Base-by-base conservation (phyloP, 164 flowering plant genomes). In the Warburgia ugandensis region DNA sequence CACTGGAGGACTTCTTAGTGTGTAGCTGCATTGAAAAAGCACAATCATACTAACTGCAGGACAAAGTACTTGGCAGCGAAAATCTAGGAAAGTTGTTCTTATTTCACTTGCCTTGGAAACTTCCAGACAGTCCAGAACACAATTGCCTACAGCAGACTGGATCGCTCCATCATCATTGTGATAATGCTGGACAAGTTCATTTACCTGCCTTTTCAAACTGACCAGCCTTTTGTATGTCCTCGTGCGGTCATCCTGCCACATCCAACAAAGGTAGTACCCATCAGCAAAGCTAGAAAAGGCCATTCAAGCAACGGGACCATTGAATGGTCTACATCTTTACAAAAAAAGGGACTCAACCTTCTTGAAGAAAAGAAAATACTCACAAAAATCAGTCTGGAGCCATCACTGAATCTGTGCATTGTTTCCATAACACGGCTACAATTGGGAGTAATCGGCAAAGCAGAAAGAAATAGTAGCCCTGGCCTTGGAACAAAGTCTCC, bases 361-460 rank as follows among this genome's bases (percentile, higher is more conserved):
- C 20, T 7, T 27, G 26, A 38, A 55, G 22, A 6, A 36, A 28
- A 29, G 41, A 31, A 29, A 39, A 28, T 44, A 68, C 96, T 79
- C 58, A 92, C 99, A 69, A 75, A 73, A 28, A 62, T 56, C 63
- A 92, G 39, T 23, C 64, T 62, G 62, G 70, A 72, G 19, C 77
- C 83, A 65, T 63, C 64, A 28, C 77, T 60, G 48, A 69, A 64
- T 17, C 61, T 16, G 56, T 68, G 71, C 8, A 55, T 48, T 5
- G 70, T 45, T 70, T 89, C 97, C 32, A 73, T 64, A 39, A 89
- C 76, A 25, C 99, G 96, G 36, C 75, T 79, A 59, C 73, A 49
- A 61, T 94, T 94, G 21, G 99, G 92, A 9, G 94, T 89, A 23
- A 94, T 75, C 7, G 81, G 86, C 29, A 83, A 68, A 53, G 67